These are phyloP conservation scores for Verticillium dahliae DNA, from an alignment of 2,329 filamentous ascomycete genomes.

Conservation along the genomic window DNA sequence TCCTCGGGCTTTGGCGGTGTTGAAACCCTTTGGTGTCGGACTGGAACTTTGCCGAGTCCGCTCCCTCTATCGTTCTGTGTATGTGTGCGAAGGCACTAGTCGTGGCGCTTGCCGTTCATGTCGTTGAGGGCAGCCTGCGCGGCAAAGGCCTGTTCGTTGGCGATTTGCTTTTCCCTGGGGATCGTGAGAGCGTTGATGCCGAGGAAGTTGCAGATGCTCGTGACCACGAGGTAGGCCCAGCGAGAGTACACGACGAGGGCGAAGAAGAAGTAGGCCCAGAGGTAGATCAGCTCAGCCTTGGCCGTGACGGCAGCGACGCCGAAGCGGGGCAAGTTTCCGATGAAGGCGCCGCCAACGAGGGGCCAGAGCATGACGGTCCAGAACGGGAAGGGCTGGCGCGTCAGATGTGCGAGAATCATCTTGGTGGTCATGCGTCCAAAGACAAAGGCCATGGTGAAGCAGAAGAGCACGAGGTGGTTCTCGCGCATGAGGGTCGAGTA, in stretches of 20 bases:
- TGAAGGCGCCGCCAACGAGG: conserved; percentile 74
- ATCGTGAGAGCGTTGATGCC: conserved; percentile 96
- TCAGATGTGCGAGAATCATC: conserved; percentile 94
- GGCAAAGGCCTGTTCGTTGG: conserved; percentile 38
- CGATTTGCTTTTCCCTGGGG: conserved; percentile 51
- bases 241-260: conserved; percentile 80
- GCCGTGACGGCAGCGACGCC: conserved; percentile 63
- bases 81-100: background rate
- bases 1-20: background rate
- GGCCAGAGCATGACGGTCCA: conserved; percentile 91
- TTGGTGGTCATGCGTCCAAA: conserved; percentile 98
- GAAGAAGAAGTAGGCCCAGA: conserved; percentile 79
- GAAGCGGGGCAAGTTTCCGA: conserved; percentile 76
- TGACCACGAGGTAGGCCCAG: conserved; percentile 89
- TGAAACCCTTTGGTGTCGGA: background rate
- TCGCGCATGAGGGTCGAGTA: conserved; percentile 74
- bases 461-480: conserved; percentile 88
- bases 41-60: background rate
- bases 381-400: conserved; percentile 88
- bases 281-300: conserved; percentile 67
- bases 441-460: conserved; percentile 90
- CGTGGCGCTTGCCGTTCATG: background rate
- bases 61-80: background rate
- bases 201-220: conserved; percentile 83
- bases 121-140: background rate